A percentile compares a stretch with the other conserved stretches of the same genome.
Evolutionary conservation across 2,329 filamentous ascomycete species (phyloP).

Genomic region (Penicillium sp.): DNA sequence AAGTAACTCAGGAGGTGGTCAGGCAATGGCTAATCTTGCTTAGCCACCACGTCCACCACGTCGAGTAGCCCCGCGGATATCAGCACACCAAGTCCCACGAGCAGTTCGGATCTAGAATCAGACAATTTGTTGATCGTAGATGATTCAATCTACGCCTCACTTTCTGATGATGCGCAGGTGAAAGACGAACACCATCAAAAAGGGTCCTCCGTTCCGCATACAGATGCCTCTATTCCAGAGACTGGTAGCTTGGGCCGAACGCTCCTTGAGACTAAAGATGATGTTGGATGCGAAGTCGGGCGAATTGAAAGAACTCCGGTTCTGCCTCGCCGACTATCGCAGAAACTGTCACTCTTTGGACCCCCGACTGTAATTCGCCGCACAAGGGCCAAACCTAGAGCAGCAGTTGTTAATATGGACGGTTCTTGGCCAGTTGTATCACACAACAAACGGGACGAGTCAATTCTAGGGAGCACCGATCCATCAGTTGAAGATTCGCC

Average conservation of each 20-base stretch:
- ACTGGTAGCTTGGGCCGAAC: neutral
- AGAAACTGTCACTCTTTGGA: slow-evolving; percentile 37
- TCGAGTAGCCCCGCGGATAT: neutral
- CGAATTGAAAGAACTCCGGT: slow-evolving; percentile 17
- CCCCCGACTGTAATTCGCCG: slow-evolving; percentile 40
- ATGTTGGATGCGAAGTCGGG: neutral
- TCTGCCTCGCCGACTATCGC: slow-evolving; percentile 32
- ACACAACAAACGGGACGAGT: slow-evolving; percentile 24
- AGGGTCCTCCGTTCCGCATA: neutral
- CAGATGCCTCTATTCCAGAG: neutral
- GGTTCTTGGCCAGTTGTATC: slow-evolving; percentile 14
- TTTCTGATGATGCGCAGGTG: neutral
- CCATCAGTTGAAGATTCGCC: slow-evolving; percentile 31
- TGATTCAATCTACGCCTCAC: neutral
- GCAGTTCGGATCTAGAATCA: neutral
- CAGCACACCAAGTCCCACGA: neutral
- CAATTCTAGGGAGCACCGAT: slow-evolving; percentile 29
- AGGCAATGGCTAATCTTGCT: neutral
- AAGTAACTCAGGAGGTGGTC: neutral
- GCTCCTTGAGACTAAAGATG: neutral
- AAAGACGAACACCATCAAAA: neutral
- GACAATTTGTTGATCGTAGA: neutral
- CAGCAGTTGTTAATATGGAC: slow-evolving; percentile 25
- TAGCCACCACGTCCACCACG: neutral
- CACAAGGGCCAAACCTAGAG: slow-evolving; percentile 29